Conservation (phyloP, 2,329 filamentous ascomycete genomes). For the Diaporthe helianthi region DNA sequence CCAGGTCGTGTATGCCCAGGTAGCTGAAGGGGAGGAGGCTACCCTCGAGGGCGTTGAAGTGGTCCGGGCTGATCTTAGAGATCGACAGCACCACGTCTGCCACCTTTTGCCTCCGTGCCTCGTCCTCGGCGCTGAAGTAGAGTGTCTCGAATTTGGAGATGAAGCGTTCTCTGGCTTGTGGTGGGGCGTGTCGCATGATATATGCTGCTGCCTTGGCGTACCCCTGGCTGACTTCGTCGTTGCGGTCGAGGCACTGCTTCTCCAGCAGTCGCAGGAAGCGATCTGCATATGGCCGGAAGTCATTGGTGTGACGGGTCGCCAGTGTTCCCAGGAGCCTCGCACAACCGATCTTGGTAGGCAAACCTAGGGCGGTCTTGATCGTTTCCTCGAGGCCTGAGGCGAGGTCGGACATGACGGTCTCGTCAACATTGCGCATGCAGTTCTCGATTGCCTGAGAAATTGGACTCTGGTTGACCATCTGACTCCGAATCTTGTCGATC, state of each 20-base stretch:
- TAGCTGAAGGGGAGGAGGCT: constrained; percentile 87
- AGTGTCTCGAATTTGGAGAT: constrained; percentile 65
- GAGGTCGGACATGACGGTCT: constrained; percentile 76
- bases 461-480: constrained; percentile 82
- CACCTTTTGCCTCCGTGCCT: constrained; percentile 74
- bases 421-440: constrained; percentile 84
- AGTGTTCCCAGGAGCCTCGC: constrained; percentile 84
- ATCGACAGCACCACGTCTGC: constrained; percentile 85
- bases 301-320: constrained; percentile 77
- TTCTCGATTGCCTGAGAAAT: constrained; percentile 93
- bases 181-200: constrained; percentile 68
- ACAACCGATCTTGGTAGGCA: constrained; percentile 94
- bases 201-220: constrained; percentile 91
- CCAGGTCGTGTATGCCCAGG: constrained; percentile 83
- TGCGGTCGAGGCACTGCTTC: constrained; percentile 86
- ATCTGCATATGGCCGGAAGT: constrained; percentile 78
- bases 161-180: constrained; percentile 58
- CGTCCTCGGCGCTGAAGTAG: constrained; percentile 85
- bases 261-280: constrained; percentile 79
- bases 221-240: constrained; percentile 89
- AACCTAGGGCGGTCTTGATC: constrained; percentile 85
- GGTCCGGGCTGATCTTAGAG: constrained; percentile 86
- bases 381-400: constrained; percentile 76
- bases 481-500: constrained; percentile 86
- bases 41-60: constrained; percentile 79